A percentile compares a stretch with the other conserved stretches of the same genome.
These are phyloP conservation scores for Linnemannia elongata DNA, from an alignment of 192 early-diverging fungal species.

Conservation along the genomic window DNA sequence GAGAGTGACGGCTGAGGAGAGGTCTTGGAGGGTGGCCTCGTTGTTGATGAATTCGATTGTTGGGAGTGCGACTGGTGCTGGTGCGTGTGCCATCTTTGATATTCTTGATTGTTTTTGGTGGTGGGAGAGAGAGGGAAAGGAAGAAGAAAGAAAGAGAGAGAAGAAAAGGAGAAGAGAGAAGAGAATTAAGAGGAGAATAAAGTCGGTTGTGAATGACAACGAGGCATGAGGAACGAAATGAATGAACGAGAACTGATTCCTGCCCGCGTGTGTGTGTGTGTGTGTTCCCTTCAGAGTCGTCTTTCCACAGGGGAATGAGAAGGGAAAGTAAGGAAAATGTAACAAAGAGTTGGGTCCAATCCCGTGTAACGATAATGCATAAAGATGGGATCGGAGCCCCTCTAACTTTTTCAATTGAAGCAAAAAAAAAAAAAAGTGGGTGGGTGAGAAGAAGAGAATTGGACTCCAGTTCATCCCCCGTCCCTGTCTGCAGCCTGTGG, in stretches of 20 bases:
- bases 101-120: not conserved
- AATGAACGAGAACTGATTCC: not conserved
- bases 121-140: not conserved
- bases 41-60: slow-evolving; percentile 77
- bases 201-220: not conserved
- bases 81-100: slow-evolving; percentile 23
- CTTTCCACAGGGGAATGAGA: not conserved
- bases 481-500: not conserved
- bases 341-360: not conserved
- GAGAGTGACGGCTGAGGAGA: slow-evolving; percentile 73
- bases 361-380: not conserved
- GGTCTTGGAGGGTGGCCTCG: slow-evolving; percentile 61
- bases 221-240: slow-evolving; percentile 4
- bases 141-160: not conserved
- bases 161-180: not conserved
- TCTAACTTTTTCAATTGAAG: not conserved
- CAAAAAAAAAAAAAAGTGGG: slow-evolving; percentile 8
- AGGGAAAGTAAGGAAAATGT: too few relatives aligned
- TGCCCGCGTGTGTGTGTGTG: not conserved
- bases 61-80: slow-evolving; percentile 64
- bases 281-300: too few relatives aligned
- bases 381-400: not conserved
- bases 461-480: not conserved
- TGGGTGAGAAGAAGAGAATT: not conserved
- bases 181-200: not conserved